Conservation (phyloP, 1,139 yeast species). For the Lodderomyces parapsilosis region DNA sequence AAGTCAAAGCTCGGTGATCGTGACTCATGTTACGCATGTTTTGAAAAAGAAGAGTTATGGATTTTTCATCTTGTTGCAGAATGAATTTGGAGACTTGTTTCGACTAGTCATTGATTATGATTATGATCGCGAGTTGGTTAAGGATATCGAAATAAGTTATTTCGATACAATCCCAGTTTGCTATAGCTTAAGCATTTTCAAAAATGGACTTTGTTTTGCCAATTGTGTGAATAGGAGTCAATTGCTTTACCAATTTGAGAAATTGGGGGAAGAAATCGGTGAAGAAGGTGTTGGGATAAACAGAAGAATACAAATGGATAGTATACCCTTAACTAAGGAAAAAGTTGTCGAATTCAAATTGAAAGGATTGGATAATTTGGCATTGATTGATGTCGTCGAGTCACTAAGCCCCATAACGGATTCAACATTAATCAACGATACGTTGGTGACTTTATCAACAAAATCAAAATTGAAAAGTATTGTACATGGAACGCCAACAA, state of each 20-base stretch:
- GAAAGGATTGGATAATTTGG: constrained; percentile 53
- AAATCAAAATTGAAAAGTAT: constrained; percentile 49
- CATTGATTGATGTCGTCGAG: constrained; percentile 52
- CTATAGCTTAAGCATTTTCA: constrained; percentile 57
- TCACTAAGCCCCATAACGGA: constrained; percentile 60
- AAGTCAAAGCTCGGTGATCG: constrained; percentile 35
- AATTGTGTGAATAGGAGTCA: constrained; percentile 64
- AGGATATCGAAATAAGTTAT: constrained; percentile 38
- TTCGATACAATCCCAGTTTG: constrained; percentile 75
- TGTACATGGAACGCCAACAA: constrained; percentile 60
- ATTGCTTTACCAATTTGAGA: constrained; percentile 71
- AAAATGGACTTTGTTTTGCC: constrained; percentile 74
- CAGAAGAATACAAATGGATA: constrained; percentile 15
- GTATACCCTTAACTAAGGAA: background rate
- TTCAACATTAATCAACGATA: constrained; percentile 35
- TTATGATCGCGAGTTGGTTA: constrained; percentile 42
- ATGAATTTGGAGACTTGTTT: constrained; percentile 73
- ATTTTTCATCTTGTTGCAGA: constrained; percentile 74
- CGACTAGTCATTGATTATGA: constrained; percentile 54
- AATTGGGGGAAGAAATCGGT: constrained; percentile 49
- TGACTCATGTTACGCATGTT: constrained; percentile 62
- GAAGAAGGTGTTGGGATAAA: constrained; percentile 30
- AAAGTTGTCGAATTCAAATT: constrained; percentile 16
- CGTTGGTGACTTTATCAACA: constrained; percentile 29
- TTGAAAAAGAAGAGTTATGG: constrained; percentile 45